Conservation (phyloP, 371 early-diverging fungal species). For the Smittium culicis region DNA sequence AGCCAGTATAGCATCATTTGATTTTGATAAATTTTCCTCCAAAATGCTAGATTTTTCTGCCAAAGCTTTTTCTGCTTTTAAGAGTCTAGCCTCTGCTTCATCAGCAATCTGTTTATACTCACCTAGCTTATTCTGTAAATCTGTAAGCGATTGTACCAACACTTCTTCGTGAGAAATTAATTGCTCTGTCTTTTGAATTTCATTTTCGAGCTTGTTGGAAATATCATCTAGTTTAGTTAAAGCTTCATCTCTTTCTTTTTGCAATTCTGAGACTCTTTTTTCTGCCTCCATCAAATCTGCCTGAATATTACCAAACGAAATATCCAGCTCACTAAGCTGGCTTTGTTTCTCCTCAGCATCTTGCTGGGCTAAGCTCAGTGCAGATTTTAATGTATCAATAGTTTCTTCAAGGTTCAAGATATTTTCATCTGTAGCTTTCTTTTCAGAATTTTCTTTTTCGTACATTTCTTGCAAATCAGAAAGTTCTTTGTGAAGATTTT, state of each 20-base stretch:
- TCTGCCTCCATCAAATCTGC: slow-evolving; percentile 41
- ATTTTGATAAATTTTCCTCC: slow-evolving; percentile 38
- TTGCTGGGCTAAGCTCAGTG: slow-evolving; percentile 53
- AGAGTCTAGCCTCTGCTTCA: not conserved
- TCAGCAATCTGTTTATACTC: not conserved
- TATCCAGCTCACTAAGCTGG: slow-evolving; percentile 47
- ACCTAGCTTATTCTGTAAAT: not conserved
- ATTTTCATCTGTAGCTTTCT: slow-evolving; percentile 44
- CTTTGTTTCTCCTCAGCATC: slow-evolving; percentile 57
- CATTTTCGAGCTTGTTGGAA: not conserved
- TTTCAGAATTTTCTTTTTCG: slow-evolving; percentile 30
- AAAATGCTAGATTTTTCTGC: slow-evolving; percentile 30
- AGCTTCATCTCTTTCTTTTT: not conserved
- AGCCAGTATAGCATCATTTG: slow-evolving; percentile 40
- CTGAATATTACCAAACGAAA: slow-evolving; percentile 42
- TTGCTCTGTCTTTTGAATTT: slow-evolving; percentile 2
- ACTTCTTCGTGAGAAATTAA: not conserved
- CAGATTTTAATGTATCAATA: slow-evolving; percentile 51
- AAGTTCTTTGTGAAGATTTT: slow-evolving; percentile 32
- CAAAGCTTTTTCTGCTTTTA: slow-evolving; percentile 5
- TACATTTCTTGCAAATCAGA: slow-evolving; percentile 31
- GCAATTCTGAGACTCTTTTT: not conserved
- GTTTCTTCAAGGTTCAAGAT: slow-evolving; percentile 64
- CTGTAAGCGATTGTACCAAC: not conserved
- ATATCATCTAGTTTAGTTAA: not conserved